phyloP scores from a whole-genome alignment of 352 stramenopile species.

The Globisporangium heterothallicum region DNA sequence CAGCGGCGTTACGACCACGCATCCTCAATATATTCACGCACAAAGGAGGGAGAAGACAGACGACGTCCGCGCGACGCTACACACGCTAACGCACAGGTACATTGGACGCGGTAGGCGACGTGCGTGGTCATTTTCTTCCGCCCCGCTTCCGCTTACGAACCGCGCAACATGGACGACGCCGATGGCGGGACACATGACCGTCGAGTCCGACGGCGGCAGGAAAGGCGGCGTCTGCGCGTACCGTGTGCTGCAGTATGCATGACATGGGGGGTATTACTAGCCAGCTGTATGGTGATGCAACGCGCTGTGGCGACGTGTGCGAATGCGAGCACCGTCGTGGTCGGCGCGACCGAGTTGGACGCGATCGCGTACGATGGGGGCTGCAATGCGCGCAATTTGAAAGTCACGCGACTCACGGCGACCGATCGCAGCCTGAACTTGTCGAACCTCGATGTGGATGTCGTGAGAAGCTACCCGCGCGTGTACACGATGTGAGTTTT shows the following conservation, averaged over 20 bases:
- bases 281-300: not conserved
- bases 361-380: constrained; percentile 48
- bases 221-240: not conserved
- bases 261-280: too few species aligned
- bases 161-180: too few species aligned
- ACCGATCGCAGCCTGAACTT: constrained; percentile 48
- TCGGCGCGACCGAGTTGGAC: constrained; percentile 23
- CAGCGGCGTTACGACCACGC: too few species aligned
- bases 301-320: constrained; percentile 13
- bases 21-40: too few species aligned
- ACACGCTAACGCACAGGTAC: too few species aligned
- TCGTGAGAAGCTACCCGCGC: constrained; percentile 42
- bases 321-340: constrained; percentile 39
- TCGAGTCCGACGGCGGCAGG: too few species aligned
- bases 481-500: constrained; percentile 41
- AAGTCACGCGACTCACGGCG: constrained; percentile 24
- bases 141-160: too few species aligned
- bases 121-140: too few species aligned
- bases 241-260: not conserved
- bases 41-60: too few species aligned
- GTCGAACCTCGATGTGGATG: constrained; percentile 44
- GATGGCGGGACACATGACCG: too few species aligned
- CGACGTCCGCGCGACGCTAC: too few species aligned
- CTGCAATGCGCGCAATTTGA: constrained; percentile 39
- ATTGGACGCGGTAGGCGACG: too few species aligned